Evolutionary conservation across 169 alveolate genomes (phyloP).

Genomic region (Besnoitia besnoiti): DNA sequence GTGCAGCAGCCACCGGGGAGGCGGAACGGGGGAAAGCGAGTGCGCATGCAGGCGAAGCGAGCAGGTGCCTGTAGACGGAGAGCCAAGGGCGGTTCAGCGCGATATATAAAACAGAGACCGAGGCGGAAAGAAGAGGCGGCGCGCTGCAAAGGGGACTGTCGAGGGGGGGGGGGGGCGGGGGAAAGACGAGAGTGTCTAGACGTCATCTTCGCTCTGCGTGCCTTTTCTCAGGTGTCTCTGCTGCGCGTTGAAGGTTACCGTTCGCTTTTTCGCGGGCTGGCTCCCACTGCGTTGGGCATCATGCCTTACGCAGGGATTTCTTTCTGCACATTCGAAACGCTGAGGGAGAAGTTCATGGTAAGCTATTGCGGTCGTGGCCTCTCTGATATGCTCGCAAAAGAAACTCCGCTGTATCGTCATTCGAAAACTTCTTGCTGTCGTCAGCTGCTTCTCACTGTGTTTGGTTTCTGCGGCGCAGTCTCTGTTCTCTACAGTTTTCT

Average conservation of each 20-base stretch:
- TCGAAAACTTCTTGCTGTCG: background rate
- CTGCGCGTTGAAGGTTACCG: slow-evolving; percentile 20
- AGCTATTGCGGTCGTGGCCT: background rate
- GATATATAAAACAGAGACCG: no score
- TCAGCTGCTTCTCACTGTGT: background rate
- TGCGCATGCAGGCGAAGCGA: no score
- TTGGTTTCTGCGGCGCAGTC: background rate
- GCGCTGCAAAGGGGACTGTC: no score
- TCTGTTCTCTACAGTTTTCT: background rate
- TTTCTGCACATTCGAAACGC: slow-evolving; percentile 46
- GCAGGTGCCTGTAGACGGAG: no score
- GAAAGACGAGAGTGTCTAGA: background rate
- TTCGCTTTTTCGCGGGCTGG: slow-evolving; percentile 40
- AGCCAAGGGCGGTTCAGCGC: no score
- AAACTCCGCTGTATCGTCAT: background rate
- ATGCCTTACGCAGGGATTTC: slow-evolving; percentile 61
- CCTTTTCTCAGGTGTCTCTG: slow-evolving; percentile 30
- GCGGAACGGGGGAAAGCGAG: no score
- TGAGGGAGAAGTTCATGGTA: slow-evolving; percentile 6
- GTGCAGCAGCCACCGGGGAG: no score
- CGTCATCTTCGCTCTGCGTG: background rate
- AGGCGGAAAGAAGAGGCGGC: no score
- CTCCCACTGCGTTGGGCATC: slow-evolving; percentile 51
- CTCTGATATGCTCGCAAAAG: background rate
- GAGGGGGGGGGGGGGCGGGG: background rate